phyloP scores from a whole-genome alignment of 352 stramenopile genomes.

The Globisporangium ultimum region DNA sequence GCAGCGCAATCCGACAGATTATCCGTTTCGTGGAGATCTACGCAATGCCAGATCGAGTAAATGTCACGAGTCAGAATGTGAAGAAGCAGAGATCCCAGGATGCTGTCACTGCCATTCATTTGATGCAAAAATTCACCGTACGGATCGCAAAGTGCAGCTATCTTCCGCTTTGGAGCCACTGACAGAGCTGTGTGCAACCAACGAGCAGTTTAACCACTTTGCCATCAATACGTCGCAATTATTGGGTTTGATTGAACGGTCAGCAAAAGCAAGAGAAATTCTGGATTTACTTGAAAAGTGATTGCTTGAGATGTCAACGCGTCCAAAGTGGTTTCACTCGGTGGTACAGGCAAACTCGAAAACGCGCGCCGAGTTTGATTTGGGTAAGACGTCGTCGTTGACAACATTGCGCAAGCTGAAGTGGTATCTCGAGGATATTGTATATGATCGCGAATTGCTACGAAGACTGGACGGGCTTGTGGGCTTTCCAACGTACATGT shows the following conservation, averaged over 20 bases:
- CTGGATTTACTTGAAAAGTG: conserved; percentile 25
- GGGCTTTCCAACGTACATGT: too few relatives aligned
- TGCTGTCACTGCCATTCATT: conserved; percentile 14
- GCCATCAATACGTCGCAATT: conserved; percentile 18
- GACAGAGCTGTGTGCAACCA: conserved; percentile 15
- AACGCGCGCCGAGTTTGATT: too few relatives aligned
- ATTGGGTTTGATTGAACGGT: conserved; percentile 13
- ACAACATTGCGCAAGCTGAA: too few relatives aligned
- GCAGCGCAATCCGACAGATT: not conserved
- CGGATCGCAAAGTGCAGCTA: conserved; percentile 12
- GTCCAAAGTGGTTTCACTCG: not conserved
- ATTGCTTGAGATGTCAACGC: conserved; percentile 13
- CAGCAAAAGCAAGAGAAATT: conserved; percentile 16
- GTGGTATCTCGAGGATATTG: too few relatives aligned
- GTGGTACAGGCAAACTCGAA: too few relatives aligned
- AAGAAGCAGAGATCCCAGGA: conserved; percentile 3
- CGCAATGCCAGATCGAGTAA: not conserved
- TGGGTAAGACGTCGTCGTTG: too few relatives aligned
- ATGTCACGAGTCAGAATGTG: conserved; percentile 1
- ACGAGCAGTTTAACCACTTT: conserved; percentile 12
- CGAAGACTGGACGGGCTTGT: too few relatives aligned
- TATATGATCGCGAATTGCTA: too few relatives aligned
- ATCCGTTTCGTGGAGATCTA: not conserved
- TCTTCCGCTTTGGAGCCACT: conserved; percentile 11
- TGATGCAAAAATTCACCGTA: conserved; percentile 28